phyloP scores from a whole-genome alignment of 441 rosid species.

The Erodium texanum region DNA sequence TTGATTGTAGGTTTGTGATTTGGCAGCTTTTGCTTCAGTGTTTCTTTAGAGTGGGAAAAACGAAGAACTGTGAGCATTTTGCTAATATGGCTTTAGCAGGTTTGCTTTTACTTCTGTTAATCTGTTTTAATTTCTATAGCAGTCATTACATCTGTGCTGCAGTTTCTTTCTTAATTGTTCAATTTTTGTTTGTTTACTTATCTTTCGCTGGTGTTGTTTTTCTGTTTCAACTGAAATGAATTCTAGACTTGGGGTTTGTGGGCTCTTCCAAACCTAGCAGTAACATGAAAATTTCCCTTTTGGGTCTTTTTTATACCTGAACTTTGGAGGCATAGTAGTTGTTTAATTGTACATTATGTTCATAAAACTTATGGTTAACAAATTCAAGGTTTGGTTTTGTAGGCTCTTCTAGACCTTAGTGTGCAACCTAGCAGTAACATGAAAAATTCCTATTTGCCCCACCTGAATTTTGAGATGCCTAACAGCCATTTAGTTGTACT shows the following conservation, averaged over 20 bases:
- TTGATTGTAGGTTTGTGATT: constrained; percentile 4
- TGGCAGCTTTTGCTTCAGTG: not conserved
- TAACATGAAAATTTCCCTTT: not conserved
- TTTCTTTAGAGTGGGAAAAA: constrained; percentile 14
- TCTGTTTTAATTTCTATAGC: not conserved
- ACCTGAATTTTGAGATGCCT: too few relatives aligned
- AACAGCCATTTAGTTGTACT: too few relatives aligned
- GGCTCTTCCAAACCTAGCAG: not conserved
- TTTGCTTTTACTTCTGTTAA: constrained; percentile 13
- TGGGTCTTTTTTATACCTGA: not conserved
- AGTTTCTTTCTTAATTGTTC: not conserved
- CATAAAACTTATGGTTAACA: too few relatives aligned
- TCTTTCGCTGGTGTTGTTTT: not conserved
- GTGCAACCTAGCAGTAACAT: too few relatives aligned
- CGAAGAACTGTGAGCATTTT: constrained; percentile 74
- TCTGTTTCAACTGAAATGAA: not conserved
- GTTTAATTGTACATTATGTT: not conserved
- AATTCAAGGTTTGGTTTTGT: too few relatives aligned
- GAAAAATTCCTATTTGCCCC: too few relatives aligned
- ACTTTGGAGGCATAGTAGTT: not conserved
- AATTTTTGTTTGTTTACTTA: not conserved
- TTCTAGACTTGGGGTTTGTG: not conserved
- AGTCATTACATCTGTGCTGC: not conserved
- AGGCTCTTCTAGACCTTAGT: too few relatives aligned
- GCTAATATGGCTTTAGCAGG: constrained; percentile 86